Evolutionary conservation across 2,329 filamentous ascomycete genomes (phyloP).

Genomic region (Metarhizium rileyi): DNA sequence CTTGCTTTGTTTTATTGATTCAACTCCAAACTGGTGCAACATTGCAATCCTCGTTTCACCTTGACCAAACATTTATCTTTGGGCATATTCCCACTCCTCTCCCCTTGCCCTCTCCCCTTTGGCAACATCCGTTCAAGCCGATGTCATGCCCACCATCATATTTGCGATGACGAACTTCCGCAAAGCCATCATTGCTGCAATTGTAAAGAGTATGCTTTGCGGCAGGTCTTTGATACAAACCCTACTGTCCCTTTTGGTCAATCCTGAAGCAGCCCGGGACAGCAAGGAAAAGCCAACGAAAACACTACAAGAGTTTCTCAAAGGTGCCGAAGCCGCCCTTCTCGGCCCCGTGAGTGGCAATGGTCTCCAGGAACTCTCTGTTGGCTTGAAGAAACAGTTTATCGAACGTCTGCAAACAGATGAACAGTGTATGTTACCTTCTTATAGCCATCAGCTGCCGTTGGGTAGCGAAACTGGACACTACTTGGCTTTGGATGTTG

Average conservation of each 20-base stretch:
- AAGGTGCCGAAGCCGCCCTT: conserved; percentile 44
- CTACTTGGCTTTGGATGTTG: conserved; percentile 57
- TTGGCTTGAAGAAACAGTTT: conserved; percentile 45
- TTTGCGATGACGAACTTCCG: conserved; percentile 48
- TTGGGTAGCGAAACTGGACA: conserved; percentile 48
- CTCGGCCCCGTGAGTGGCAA: conserved; percentile 36
- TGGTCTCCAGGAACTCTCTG: conserved; percentile 36
- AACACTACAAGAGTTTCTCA: conserved; percentile 42
- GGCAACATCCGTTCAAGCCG: conserved; percentile 9
- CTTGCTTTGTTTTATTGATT: background rate
- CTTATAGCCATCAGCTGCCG: conserved; percentile 55
- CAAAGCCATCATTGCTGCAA: conserved; percentile 42
- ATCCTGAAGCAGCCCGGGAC: conserved; percentile 26
- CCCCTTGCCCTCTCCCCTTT: background rate
- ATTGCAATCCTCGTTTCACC: background rate
- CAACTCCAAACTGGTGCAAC: background rate
- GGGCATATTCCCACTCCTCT: background rate
- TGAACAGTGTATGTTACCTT: conserved; percentile 53
- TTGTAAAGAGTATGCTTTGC: conserved; percentile 46
- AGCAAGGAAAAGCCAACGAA: conserved; percentile 14
- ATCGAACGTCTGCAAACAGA: conserved; percentile 40
- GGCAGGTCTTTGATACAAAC: conserved; percentile 51
- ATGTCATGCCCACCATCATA: conserved; percentile 42
- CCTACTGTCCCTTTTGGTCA: conserved; percentile 44
- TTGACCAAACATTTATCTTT: background rate